Evolutionary conservation across 192 early-diverging fungal species (phyloP).

Genomic region (Rhizophlyctis rosea): DNA sequence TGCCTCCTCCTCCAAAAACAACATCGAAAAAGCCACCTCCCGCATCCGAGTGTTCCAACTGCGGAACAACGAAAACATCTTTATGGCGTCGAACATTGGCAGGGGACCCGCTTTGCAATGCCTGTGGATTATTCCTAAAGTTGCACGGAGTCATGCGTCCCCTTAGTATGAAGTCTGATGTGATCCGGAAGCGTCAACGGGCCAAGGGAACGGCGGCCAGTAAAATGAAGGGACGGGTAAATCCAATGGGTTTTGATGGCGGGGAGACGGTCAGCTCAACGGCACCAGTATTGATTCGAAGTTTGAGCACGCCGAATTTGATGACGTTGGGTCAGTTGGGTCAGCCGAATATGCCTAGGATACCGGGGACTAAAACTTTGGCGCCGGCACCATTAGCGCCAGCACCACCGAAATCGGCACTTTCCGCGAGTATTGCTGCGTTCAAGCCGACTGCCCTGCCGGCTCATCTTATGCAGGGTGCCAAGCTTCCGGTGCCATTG

Average conservation of each 20-base stretch:
- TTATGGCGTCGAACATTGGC: conserved; percentile 89
- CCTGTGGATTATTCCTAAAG: conserved; percentile 94
- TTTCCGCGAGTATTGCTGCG: neutral
- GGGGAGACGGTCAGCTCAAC: conserved; percentile 3
- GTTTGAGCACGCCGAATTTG: conserved; percentile 29
- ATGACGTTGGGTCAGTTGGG: neutral
- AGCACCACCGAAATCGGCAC: neutral
- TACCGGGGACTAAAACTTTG: no score
- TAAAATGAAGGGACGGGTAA: neutral
- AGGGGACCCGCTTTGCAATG: conserved; percentile 92
- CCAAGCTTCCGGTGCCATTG: no score
- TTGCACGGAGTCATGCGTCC: conserved; percentile 86
- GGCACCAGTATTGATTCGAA: conserved; percentile 18
- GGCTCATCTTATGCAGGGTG: no score
- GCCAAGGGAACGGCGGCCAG: neutral
- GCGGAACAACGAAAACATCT: conserved; percentile 80
- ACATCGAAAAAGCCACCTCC: neutral
- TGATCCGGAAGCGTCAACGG: conserved; percentile 88
- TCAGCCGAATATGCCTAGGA: neutral
- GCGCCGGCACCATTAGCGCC: neutral
- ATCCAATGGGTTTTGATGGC: conserved; percentile 33
- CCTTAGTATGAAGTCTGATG: conserved; percentile 78
- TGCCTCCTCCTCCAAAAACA: no score
- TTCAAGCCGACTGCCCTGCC: no score
- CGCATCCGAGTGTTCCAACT: conserved; percentile 64